phyloP scores from a whole-genome alignment of 2,329 filamentous ascomycete genomes.

The Hypoxylon sp. region DNA sequence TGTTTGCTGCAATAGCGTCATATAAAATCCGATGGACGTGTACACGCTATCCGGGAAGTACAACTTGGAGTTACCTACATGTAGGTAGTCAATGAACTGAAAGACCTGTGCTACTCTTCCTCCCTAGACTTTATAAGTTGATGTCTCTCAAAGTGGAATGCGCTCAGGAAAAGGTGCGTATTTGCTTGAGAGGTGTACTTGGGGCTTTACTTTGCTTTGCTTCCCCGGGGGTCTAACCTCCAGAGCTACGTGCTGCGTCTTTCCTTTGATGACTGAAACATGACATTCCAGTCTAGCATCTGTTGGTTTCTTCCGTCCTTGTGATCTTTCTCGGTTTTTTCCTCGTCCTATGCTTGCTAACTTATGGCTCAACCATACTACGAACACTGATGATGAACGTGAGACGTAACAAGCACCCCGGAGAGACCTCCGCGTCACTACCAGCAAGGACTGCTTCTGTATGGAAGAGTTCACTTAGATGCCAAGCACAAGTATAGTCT shows the following conservation, averaged over 20 bases:
- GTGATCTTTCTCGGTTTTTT: neutral
- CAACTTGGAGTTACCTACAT: too few species aligned
- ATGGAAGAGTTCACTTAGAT: neutral
- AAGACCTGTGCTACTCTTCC: neutral
- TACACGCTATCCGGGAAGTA: constrained; percentile 5
- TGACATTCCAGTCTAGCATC: neutral
- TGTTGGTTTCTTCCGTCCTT: neutral
- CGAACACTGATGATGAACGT: constrained; percentile 2
- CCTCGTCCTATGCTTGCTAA: constrained; percentile 4
- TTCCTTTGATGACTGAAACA: neutral
- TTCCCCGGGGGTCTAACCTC: too few species aligned
- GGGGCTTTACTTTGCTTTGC: neutral
- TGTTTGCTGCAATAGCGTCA: constrained; percentile 19
- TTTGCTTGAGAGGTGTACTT: neutral
- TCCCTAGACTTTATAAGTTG: neutral
- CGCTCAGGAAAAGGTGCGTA: neutral
- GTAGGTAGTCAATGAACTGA: neutral
- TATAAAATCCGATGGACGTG: constrained; percentile 17
- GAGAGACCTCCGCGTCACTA: neutral
- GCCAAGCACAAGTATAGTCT: neutral
- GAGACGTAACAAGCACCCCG: neutral
- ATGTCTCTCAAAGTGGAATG: neutral
- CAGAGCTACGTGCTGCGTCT: constrained; percentile 1
- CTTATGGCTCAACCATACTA: neutral
- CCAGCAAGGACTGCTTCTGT: neutral